Evolutionary conservation across 2,329 filamentous ascomycete species (phyloP).

Genomic region (Aspergillus persii): DNA sequence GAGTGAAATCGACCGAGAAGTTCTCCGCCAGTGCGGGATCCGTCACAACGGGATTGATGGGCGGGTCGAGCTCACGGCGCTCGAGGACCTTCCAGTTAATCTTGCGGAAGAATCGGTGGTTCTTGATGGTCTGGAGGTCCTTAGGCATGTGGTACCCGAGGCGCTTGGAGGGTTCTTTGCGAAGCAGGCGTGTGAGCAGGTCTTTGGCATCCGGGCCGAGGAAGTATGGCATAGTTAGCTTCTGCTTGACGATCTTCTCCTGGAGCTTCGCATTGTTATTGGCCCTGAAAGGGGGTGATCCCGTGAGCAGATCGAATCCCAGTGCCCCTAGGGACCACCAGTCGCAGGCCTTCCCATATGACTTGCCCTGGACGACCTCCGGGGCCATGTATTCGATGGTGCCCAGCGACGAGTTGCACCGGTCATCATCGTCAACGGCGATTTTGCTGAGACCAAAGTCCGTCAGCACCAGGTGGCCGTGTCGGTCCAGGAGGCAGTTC

Average conservation of each 20-base stretch:
- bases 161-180: conserved; percentile 88
- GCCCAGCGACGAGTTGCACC: conserved; percentile 86
- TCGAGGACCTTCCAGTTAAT: conserved; percentile 92
- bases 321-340: conserved; percentile 98
- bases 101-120: conserved; percentile 93
- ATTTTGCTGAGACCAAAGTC: conserved; percentile 98
- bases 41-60: conserved; percentile 90
- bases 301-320: conserved; percentile 88
- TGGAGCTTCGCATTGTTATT: conserved; percentile 93
- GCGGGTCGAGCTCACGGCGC: conserved; percentile 76
- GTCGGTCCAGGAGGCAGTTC: conserved; percentile 87
- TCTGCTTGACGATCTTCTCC: conserved; percentile 92
- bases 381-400: conserved; percentile 99
- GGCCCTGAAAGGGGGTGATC: conserved; percentile 84
- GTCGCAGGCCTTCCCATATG: conserved; percentile 92
- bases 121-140: conserved; percentile 81
- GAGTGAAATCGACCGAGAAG: conserved; percentile 89
- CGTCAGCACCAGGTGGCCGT: conserved; percentile 89
- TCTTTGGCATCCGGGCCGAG: conserved; percentile 91
- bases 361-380: conserved; percentile 81
- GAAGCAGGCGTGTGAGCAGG: conserved; percentile 80
- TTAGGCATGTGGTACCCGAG: conserved; percentile 86
- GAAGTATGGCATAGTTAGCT: conserved; percentile 84
- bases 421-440: conserved; percentile 66
- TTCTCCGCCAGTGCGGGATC: conserved; percentile 96